Evolutionary conservation across 345 rosid genomes (phyloP), one percentile per base, ranked within the genome.

Genomic region (Heritiera littoralis): DNA sequence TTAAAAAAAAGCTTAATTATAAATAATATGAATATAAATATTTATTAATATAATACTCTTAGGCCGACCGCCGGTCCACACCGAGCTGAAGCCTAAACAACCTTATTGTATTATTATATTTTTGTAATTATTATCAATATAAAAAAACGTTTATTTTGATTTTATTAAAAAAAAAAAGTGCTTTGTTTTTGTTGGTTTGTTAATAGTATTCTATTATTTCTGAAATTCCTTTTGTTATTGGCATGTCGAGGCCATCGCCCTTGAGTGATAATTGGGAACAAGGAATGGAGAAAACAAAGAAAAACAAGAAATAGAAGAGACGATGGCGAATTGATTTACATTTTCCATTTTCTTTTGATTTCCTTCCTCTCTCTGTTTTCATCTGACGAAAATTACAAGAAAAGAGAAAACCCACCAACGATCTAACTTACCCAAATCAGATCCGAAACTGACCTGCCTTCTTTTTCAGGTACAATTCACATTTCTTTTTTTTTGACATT

Each of bases 391-490:
- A 18, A 10, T 72, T 18, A 17, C 48, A 35, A 72, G 61, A 54
- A 17, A 72, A 72, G 28, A 15, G 17, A 54, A 54, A 54, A 48
- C 59, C 59, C 75, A 71, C 59, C 56, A 69, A 48, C n/a, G 11
- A 48, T 71, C 75, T 71, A 69, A 28, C 18, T 32, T 55, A 72
- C 63, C 61, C 43, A 54, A 35, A 32, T 38, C 49, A 72, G 64
- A 72, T 72, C 76, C 75, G 35, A 72, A 43, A 32, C 61, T 30
- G 7, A 11, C 32, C 59, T 3, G 13, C 30, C 75, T 32, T 72
- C 46, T 5, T 18, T 18, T 17, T 72, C 32, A 72, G 76, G 76
- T 72, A 72, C 75, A 4, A 70, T 30, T 14, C 20, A 3, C 41
- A 23, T 28, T 14, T 13, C 1, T 23, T 51, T 46, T 69, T 69